These are phyloP conservation scores for Tilletia caries DNA, from an alignment of 1,284 basidiomycete species.

Conservation along the genomic window DNA sequence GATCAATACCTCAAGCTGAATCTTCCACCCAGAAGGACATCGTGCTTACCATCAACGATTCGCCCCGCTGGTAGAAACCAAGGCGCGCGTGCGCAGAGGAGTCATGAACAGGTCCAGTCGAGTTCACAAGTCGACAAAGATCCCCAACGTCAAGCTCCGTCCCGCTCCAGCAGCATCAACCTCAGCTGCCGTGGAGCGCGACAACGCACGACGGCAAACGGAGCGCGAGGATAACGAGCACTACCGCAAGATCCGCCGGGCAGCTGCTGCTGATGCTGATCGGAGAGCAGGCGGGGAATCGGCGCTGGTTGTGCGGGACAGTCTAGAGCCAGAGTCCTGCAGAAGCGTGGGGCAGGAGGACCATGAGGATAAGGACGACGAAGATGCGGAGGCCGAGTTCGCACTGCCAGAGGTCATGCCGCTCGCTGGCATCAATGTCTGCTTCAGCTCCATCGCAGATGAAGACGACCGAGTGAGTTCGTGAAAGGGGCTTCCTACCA, in stretches of 20 bases:
- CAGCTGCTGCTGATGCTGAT: not conserved
- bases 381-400: slow-evolving; percentile 12
- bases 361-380: slow-evolving; percentile 40
- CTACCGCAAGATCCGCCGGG: slow-evolving; percentile 1
- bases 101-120: slow-evolving; percentile 9
- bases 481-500: slow-evolving; percentile 33
- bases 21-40: too few relatives aligned
- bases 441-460: slow-evolving; percentile 18
- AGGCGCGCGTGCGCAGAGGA: too few relatives aligned
- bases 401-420: slow-evolving; percentile 3
- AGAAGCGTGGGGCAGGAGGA: slow-evolving; percentile 22
- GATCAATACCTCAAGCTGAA: too few relatives aligned
- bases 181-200: not conserved
- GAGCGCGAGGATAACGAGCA: slow-evolving; percentile 11
- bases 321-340: too few relatives aligned
- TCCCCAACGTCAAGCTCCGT: slow-evolving; percentile 49
- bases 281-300: too few relatives aligned
- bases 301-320: too few relatives aligned
- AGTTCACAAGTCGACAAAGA: slow-evolving; percentile 38
- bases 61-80: too few relatives aligned
- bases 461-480: slow-evolving; percentile 7
- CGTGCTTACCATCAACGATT: too few relatives aligned
- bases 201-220: not conserved
- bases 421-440: slow-evolving; percentile 14
- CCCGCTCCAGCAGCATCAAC: slow-evolving; percentile 25